phyloP scores from a whole-genome alignment of 305 asterid genomes.

The Fraxinus paxiana region DNA sequence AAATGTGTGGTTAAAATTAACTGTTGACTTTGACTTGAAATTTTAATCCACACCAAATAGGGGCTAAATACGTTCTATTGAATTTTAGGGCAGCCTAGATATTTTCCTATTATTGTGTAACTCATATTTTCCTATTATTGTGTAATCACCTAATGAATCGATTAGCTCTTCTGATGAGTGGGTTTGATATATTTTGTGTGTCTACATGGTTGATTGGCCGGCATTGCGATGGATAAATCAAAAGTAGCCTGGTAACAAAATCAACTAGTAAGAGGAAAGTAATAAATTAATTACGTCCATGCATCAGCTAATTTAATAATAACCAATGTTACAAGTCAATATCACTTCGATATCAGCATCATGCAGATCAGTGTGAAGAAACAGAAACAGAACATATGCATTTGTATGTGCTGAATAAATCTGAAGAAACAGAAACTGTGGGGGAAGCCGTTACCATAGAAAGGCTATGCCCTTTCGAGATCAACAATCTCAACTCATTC shows the following conservation, averaged over 20 bases:
- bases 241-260: background rate
- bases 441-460: slow-evolving; percentile 54
- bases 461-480: slow-evolving; percentile 71
- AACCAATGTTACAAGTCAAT: background rate
- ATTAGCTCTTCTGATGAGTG: background rate
- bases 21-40: no score
- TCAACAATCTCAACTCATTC: slow-evolving; percentile 59
- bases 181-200: background rate
- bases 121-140: background rate
- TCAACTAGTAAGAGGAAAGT: background rate
- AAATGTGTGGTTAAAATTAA: background rate
- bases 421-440: background rate
- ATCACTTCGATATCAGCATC: slow-evolving; percentile 3
- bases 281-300: background rate
- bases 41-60: background rate
- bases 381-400: background rate
- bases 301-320: background rate
- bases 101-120: background rate
- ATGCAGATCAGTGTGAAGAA: background rate
- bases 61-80: background rate
- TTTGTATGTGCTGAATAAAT: background rate
- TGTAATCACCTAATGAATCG: background rate
- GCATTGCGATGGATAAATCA: background rate
- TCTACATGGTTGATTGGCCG: background rate
- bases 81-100: background rate